Evolutionary conservation across 2,329 filamentous ascomycete species (phyloP), one percentile per base, ranked within the genome.

Genomic region (Uncinocarpus reesii): DNA sequence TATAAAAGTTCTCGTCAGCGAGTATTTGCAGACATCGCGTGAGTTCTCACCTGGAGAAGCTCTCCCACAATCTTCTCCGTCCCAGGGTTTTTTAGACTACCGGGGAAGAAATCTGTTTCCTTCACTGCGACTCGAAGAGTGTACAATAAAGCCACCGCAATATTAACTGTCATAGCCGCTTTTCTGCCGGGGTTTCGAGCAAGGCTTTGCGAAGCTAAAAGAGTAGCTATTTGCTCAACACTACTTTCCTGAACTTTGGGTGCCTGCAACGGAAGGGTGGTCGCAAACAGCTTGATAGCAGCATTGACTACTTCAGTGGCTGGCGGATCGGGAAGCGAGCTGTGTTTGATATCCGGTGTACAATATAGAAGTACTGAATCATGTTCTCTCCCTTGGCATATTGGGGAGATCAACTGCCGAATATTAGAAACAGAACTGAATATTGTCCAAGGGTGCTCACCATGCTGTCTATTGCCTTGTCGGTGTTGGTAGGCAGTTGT

Each of bases 211-310:
- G 88, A 84, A 0, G 86, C 84, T n/a, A 92, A 73, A 60, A 93
- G 94, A 0, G 86, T 92, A 13, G 86, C 83, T 41, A 96, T 82
- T 62, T 98, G 92, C 64, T 98, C 92, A 7, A 98, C 71, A 41
- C 94, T 86, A 60, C 90, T 95, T 64, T 98, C 92, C 60, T 98
- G 92, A 2, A 98, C 86, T 60, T 90, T 95, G 3, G 86, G 76
- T 0, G 86, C 84, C 38, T 94, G 93, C 7, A 95, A 72, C 2
- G 92, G 89, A 49, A 98, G 81, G 32, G 87, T 85, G 46, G 94
- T 86, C 1, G 89, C 87, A 62, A 98, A 98, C 0, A 96, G 72
- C 53, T 92, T 83, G 48, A 98, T 93, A 0, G 92, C 89, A 60
- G 90, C 81, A 61, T 98, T 95, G 52, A 96, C 86, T 21, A 95